Percentiles rank a stretch among this genome's conserved stretches.
phyloP scores from a whole-genome alignment of 1,139 yeast genomes.

The Pichia sp. region DNA sequence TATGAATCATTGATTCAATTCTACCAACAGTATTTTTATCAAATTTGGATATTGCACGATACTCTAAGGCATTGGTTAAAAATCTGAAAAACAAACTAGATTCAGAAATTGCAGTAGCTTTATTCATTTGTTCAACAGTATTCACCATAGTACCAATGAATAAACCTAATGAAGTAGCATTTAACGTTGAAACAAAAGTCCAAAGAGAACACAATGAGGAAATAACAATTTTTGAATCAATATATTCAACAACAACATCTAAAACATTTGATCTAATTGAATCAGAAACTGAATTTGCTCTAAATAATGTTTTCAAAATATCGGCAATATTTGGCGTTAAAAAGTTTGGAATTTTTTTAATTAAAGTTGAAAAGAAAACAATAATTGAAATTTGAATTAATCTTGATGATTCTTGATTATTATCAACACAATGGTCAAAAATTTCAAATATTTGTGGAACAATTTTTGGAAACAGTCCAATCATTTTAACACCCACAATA shows the following conservation, averaged over 20 bases:
- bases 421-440: conserved; percentile 39
- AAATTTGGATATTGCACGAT: conserved; percentile 49
- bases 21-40: conserved; percentile 73
- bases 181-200: conserved; percentile 42
- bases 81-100: conserved; percentile 67
- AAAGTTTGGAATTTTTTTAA: conserved; percentile 84
- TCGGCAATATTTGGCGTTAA: conserved; percentile 63
- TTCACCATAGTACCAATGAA: conserved; percentile 61
- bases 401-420: conserved; percentile 31
- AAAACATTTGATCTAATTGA: conserved; percentile 62
- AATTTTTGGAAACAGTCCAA: conserved; percentile 79
- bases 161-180: conserved; percentile 54
- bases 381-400: conserved; percentile 61
- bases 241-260: conserved; percentile 56
- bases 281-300: conserved; percentile 50
- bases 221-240: conserved; percentile 61
- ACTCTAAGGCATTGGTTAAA: conserved; percentile 66
- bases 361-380: conserved; percentile 64
- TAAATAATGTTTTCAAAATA: conserved; percentile 51
- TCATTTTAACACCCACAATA: conserved; percentile 75
- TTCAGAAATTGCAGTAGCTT: conserved; percentile 65
- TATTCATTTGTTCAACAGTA: conserved; percentile 60
- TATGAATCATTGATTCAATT: conserved; percentile 70
- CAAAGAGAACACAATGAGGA: conserved; percentile 59
- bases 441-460: conserved; percentile 67